phyloP scores from a whole-genome alignment of 78 protist genomes.

The Diacronema lutheri region DNA sequence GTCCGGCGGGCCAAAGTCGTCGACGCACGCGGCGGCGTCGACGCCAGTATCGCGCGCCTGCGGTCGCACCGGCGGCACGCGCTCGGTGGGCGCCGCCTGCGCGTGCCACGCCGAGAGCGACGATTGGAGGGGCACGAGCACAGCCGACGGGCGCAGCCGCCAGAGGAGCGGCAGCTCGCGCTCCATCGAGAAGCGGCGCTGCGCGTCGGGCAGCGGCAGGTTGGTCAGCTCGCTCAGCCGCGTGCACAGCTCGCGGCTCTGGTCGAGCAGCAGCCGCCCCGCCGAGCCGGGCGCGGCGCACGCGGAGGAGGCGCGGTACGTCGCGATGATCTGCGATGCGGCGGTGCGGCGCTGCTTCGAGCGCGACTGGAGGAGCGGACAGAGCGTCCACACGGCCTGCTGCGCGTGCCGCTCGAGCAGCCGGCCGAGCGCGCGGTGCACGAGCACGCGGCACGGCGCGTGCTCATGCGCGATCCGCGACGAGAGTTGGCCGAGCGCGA shows the following conservation, averaged over 20 bases:
- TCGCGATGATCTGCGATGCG: background rate
- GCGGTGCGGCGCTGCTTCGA: background rate
- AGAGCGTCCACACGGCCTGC: slow-evolving; percentile 72
- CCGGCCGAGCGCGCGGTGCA: slow-evolving; percentile 35
- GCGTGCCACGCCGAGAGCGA: slow-evolving; percentile 4
- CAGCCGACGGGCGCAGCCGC: background rate
- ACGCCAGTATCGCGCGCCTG: slow-evolving; percentile 37
- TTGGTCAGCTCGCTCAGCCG: background rate
- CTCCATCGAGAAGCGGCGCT: background rate
- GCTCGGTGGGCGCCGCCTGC: too few relatives aligned
- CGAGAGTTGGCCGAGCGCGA: slow-evolving; percentile 66
- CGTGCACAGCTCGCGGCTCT: too few relatives aligned
- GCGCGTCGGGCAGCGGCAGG: background rate
- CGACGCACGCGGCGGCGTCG: background rate
- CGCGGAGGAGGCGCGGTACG: background rate
- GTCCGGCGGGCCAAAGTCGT: background rate
- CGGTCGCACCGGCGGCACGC: background rate
- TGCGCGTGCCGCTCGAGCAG: slow-evolving; percentile 57
- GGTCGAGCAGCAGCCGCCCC: background rate
- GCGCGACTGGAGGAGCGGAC: slow-evolving; percentile 12
- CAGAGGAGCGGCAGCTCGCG: background rate
- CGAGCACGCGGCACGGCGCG: background rate
- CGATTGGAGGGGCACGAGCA: slow-evolving; percentile 63
- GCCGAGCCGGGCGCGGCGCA: background rate
- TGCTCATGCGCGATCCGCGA: slow-evolving; percentile 67